These are phyloP conservation scores for Hermanozyma aechmeae DNA, from an alignment of 805 yeast genomes.

Conservation along the genomic window DNA sequence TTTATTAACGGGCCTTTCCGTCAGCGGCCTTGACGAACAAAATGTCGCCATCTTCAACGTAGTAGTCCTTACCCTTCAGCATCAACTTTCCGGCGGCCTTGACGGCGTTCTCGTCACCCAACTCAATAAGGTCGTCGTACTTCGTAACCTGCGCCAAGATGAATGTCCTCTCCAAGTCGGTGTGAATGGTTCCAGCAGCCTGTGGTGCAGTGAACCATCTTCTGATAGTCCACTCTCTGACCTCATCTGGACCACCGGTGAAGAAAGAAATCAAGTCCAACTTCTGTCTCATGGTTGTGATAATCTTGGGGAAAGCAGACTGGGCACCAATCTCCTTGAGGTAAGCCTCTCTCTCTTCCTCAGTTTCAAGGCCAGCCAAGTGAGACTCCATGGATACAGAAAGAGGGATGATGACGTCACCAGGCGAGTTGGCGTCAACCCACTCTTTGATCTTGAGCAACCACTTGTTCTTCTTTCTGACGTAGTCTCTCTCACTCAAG, in stretches of 20 bases:
- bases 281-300: constrained; percentile 65
- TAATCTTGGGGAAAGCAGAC: constrained; percentile 64
- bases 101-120: constrained; percentile 15
- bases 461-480: constrained; percentile 83
- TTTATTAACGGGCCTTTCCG: too few species aligned
- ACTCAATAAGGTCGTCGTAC: constrained; percentile 42
- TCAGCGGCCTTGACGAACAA: constrained; percentile 64
- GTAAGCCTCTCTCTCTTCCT: constrained; percentile 38
- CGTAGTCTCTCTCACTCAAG: constrained; percentile 80
- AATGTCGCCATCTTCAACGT: constrained; percentile 80
- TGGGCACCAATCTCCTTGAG: constrained; percentile 60
- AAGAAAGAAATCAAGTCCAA: constrained; percentile 72
- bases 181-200: constrained; percentile 87
- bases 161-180: constrained; percentile 75
- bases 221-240: constrained; percentile 83
- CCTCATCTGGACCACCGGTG: constrained; percentile 82
- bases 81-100: constrained; percentile 39
- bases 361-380: constrained; percentile 72
- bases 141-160: constrained; percentile 69
- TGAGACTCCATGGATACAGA: constrained; percentile 72
- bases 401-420: constrained; percentile 80
- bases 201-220: constrained; percentile 72
- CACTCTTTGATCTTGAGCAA: constrained; percentile 76
- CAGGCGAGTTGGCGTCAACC: constrained; percentile 83
- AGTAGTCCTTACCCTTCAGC: constrained; percentile 53